Conservation (phyloP, 2,329 filamentous ascomycete genomes). For the Gnomoniopsis smithogilvyi region DNA sequence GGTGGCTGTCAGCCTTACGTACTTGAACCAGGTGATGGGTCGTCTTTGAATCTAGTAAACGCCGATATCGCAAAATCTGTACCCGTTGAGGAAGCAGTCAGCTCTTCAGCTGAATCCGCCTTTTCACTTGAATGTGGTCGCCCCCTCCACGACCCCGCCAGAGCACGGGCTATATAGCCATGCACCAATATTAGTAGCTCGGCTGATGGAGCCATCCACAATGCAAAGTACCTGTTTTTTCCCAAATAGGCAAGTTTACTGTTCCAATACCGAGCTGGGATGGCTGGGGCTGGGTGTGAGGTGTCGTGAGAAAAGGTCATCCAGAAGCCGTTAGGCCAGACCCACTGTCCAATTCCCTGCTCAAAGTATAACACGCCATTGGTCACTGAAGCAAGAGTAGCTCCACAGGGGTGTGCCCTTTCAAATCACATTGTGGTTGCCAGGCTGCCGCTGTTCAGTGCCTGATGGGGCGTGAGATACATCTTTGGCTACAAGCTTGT, state of each 20-base stretch:
- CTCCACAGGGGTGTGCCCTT: constrained; percentile 2
- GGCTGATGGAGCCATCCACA: too few species aligned
- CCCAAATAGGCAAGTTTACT: neutral
- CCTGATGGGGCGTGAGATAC: neutral
- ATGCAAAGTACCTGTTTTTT: neutral
- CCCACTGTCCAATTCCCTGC: neutral
- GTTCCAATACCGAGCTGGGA: neutral
- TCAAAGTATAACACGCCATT: constrained; percentile 10
- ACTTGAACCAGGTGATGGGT: too few species aligned
- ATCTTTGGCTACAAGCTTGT: neutral
- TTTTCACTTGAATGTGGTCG: neutral
- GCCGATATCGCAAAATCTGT: neutral
- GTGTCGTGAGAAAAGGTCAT: neutral
- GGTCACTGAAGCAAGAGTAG: neutral
- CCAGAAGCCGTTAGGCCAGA: neutral
- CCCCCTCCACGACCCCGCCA: neutral
- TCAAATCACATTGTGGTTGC: neutral
- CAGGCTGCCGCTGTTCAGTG: neutral
- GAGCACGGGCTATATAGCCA: neutral
- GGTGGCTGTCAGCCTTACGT: neutral
- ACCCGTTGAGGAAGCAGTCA: neutral
- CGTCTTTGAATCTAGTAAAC: neutral
- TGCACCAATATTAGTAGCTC: neutral
- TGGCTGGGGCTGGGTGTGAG: too few species aligned
- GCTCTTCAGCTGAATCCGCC: neutral